Percentiles rank a stretch among this genome's conserved stretches.
Conservation (phyloP, 1,139 yeast genomes). For the Pneumocystis carinii region DNA sequence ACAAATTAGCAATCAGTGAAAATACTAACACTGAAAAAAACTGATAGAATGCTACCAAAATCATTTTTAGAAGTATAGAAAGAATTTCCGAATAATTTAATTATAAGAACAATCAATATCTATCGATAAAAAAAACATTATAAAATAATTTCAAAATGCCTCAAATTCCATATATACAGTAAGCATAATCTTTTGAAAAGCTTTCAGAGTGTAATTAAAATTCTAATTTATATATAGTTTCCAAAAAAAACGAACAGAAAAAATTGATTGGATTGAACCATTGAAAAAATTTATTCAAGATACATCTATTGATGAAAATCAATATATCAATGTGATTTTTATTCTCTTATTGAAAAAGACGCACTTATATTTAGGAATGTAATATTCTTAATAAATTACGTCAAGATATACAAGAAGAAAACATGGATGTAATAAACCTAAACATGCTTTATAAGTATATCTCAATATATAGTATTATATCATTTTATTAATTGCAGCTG, state of each 20-base stretch:
- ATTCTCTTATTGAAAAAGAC: constrained; percentile 39
- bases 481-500: no score
- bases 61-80: background rate
- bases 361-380: constrained; percentile 50
- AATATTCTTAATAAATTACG: constrained; percentile 44
- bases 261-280: constrained; percentile 47
- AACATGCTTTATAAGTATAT: background rate
- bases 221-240: constrained; percentile 15
- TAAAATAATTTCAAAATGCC: no score
- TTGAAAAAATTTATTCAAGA: constrained; percentile 41
- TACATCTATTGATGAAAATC: constrained; percentile 48
- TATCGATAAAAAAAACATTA: no score
- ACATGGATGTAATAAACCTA: constrained; percentile 36
- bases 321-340: constrained; percentile 35
- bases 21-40: background rate
- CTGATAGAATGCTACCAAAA: background rate
- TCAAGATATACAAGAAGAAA: constrained; percentile 49
- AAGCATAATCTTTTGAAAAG: background rate
- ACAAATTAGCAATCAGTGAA: background rate
- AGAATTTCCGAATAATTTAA: no score
- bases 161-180: no score
- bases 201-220: background rate
- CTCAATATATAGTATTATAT: no score
- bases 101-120: no score
- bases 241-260: constrained; percentile 41